These are phyloP conservation scores for Apostasia ramifera DNA, from an alignment of 106 monocot species.

Conservation along the genomic window DNA sequence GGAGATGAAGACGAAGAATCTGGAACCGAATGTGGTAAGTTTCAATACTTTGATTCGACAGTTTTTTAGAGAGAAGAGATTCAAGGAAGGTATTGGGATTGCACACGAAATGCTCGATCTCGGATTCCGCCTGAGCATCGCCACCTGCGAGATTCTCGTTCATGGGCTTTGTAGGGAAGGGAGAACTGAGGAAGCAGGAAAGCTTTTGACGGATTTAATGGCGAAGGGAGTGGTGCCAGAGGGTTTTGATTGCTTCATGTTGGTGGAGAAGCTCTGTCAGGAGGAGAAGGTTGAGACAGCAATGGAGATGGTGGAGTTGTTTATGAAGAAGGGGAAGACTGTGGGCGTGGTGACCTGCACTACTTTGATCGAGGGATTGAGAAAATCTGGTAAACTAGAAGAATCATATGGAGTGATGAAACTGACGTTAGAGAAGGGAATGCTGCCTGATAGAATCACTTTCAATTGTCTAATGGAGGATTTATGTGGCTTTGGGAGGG, in stretches of 20 bases:
- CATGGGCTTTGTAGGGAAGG: constrained; percentile 48
- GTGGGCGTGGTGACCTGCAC: constrained; percentile 37
- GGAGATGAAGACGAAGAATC: constrained; percentile 44
- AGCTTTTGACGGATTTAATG: constrained; percentile 45
- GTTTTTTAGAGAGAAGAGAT: constrained; percentile 42
- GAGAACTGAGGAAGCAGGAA: constrained; percentile 25
- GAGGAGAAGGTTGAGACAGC: constrained; percentile 28
- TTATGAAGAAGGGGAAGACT: constrained; percentile 34
- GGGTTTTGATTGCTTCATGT: constrained; percentile 51
- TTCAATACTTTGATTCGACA: constrained; percentile 76
- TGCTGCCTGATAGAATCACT: constrained; percentile 57
- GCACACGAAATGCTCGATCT: constrained; percentile 86
- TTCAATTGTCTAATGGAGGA: constrained; percentile 58
- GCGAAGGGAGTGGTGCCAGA: constrained; percentile 35
- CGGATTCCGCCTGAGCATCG: constrained; percentile 32
- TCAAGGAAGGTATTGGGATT: constrained; percentile 49
- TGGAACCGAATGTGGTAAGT: constrained; percentile 58
- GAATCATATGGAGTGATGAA: constrained; percentile 39
- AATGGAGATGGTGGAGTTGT: constrained; percentile 31
- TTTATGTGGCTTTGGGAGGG: constrained; percentile 50
- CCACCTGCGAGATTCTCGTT: constrained; percentile 68
- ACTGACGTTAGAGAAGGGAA: constrained; percentile 43
- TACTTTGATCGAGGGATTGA: constrained; percentile 59
- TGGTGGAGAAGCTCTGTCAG: constrained; percentile 44
- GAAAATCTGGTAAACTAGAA: constrained; percentile 33